Evolutionary conservation across 2,329 filamentous ascomycete species (phyloP), one percentile per base, ranked within the genome.

Genomic region (Aspergillus udagawae): DNA sequence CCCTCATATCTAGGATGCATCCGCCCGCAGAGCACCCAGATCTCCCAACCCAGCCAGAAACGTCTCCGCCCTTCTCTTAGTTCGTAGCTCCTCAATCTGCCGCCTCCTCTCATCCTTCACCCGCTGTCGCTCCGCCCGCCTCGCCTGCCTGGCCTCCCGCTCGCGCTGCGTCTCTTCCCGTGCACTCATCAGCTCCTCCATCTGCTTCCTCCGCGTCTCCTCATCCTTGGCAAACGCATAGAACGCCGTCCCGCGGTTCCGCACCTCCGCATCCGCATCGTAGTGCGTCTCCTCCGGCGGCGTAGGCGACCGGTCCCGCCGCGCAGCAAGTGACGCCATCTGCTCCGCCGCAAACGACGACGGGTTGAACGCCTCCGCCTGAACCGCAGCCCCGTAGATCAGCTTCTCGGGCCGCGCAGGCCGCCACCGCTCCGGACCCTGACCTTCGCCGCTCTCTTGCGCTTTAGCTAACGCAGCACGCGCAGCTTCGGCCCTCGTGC

Each of bases 181-280:
- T 71, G 91, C 86, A 64, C 81, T 79, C 61, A 85, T 82, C 55
- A 97, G 77, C 48, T 81, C 82, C 63, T 84, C 81, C 90, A 97
- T 96, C 80, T 97, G 90, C 66, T 75, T 74, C 69, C 87, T 80
- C 50, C 83, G 75, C 62, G 80, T 79, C 63, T 83, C 86, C 68
- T 88, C 86, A 72, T 96, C 89, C 63, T 83, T 84, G 57, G 88
- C 91, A 71, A 99, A 97, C 56, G 89, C 86, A 77, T 92, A 97
- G 76, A 97, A 99, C 0, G 90, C 94, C 0, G 90, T 90, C 3
- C 94, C 94, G 67, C 94, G 93, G 48, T 86, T 91, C 59, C 94
- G 82, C 51, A 96, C 86, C 80, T 99, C 94, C 59, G 82, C 83
- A 59, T 84, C 83, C 1, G 91, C 91, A 72, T 97, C 89, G 75